Base-by-base conservation (phyloP, 768 basidiomycete genomes). In the Leccinum variicolor region DNA sequence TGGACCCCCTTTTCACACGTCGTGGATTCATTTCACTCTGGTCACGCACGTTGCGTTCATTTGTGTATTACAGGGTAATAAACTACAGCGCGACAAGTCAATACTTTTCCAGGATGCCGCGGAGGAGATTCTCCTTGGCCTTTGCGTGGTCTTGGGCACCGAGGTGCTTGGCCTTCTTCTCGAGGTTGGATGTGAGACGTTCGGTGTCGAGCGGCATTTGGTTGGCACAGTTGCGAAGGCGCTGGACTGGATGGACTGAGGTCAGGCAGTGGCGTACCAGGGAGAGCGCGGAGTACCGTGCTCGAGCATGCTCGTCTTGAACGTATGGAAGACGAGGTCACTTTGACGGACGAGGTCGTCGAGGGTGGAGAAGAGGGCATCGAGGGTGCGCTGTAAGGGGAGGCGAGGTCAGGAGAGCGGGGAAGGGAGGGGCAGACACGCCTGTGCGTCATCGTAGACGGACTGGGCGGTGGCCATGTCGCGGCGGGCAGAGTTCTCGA, bases 151-250 rank as follows among this genome's bases (percentile, higher is more conserved):
- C 73, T 39, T 74, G 59, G 51, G 67, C 71, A 17, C 69, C 64
- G 15, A 74, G 63, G 14, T 72, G 71, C 59, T 80, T 83, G 59
- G 74, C 72, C 57, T 79, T 79, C 69, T 83, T 85, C 59, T 89
- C 86, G 8, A 84, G 71, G 13, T 65, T 68, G 2, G 76, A 70
- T 50, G 86, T 79, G 8, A 76, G 76, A 45, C 77, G 76, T 63
- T 88, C 87, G 31, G 82, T 68, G 47, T 78, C 77, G 29, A 65
- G 75, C 5, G 85, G 84, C n/a, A 81, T 64, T 21, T 73, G 76
- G 58, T 78, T 75, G 31, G 83, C 61, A 25, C 67, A 66, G 25
- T 73, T 74, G 19, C 77, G 67, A 1, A 79, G 76, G 19, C 75
- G 78, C 8, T 75, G 75, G 31, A 78, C 84, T 85, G 62, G n/a